Evolutionary conservation across 2,329 filamentous ascomycete species (phyloP), one percentile per base, ranked within the genome.

Genomic region (Epichloe bromicola): DNA sequence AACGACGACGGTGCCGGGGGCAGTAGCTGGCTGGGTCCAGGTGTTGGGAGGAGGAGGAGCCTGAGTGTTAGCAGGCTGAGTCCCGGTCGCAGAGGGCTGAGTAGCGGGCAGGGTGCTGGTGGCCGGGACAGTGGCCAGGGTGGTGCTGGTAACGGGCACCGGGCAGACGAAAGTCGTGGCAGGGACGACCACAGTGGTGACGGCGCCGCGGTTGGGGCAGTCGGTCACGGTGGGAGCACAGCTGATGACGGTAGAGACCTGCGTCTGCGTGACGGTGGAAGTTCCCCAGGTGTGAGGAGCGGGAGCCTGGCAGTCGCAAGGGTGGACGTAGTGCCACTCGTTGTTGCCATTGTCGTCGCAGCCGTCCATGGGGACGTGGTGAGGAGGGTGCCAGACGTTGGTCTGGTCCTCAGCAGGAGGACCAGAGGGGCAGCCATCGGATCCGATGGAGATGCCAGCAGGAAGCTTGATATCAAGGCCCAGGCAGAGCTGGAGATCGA

Each of bases 151-250:
- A 51, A 64, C 58, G 40, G 67, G 60, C 7, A 73, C 66, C 20
- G 71, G 70, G 66, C 69, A 73, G 58, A 74, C 62, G 53, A 70
- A 72, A 53, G 69, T 71, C 54, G 65, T 67, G 53, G 66, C 62
- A 38, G 68, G 60, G 51, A 70, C 60, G 53, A 61, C 62, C 49
- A 70, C 63, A 46, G 69, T 72, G 50, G 65, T 66, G 64, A 20
- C 46, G 12, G 33, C 34, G 1, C 63, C 51, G 44, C 63, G 57
- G 48, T 58, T 67, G n/a, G 69, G 68, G 65, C 70, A 73, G 58
- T 63, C 49, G 53, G 58, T 56, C 17, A 67, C 64, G 41, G 61
- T 57, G 42, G 65, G 58, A 17, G 61, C 55, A 60, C 70, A 73
- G 63, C 61, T 64, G 57, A 63, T 62, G 58, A 73, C 57, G 49